Conservation (phyloP, 129 eudicot species). For the sunflower (Helianthus annuus) region DNA sequence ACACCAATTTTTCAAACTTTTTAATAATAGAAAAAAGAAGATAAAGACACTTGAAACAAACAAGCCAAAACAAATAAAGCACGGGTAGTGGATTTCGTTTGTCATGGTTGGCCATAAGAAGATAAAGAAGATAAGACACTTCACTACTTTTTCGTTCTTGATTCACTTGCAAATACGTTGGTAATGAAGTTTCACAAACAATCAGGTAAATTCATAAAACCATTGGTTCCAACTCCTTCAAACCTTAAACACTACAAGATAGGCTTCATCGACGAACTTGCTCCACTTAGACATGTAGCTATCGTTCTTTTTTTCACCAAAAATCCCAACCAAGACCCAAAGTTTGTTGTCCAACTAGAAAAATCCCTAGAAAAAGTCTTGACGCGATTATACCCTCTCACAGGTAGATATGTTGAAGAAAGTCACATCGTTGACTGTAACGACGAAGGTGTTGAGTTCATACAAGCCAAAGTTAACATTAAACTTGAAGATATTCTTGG, state of each 20-base stretch:
- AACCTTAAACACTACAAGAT: background rate
- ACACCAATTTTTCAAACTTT: too few species aligned
- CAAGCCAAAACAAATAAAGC: conserved; percentile 20
- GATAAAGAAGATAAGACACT: too few species aligned
- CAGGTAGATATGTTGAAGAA: background rate
- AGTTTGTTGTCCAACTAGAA: background rate
- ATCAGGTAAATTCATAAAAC: conserved; percentile 4
- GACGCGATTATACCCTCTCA: conserved; percentile 2
- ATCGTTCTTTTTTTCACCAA: background rate
- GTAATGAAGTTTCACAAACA: background rate
- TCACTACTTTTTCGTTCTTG: too few species aligned
- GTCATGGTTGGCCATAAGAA: too few species aligned
- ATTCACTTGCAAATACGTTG: background rate
- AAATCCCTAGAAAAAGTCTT: background rate
- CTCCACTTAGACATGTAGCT: background rate
- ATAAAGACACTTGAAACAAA: background rate
- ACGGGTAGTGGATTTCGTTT: conserved; percentile 30
- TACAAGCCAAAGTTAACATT: conserved; percentile 1
- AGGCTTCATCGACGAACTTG: background rate
- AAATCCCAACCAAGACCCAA: background rate
- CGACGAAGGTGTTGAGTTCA: conserved; percentile 14
- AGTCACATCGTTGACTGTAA: background rate
- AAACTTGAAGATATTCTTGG: background rate
- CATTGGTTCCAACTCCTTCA: conserved; percentile 6
- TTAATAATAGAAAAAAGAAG: too few species aligned